phyloP scores from a whole-genome alignment of 2,329 filamentous ascomycete genomes.

The Aspergillus sergii region DNA sequence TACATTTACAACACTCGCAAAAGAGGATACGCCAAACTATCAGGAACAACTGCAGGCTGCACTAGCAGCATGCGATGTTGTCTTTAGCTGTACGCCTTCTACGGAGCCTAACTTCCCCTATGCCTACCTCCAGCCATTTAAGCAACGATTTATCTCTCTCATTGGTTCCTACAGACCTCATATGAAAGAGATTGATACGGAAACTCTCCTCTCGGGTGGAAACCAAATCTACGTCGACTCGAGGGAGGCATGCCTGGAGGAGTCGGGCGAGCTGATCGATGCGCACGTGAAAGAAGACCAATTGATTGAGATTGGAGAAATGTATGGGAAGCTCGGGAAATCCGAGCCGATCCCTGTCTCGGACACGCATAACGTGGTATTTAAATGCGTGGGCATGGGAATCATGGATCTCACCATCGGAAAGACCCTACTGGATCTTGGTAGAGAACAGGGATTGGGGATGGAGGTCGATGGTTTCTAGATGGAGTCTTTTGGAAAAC shows the following conservation, averaged over 20 bases:
- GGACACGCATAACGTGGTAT: slow-evolving; percentile 46
- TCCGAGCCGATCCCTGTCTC: slow-evolving; percentile 27
- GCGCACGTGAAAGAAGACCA: slow-evolving; percentile 41
- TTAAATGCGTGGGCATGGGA: slow-evolving; percentile 56
- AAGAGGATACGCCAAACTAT: slow-evolving; percentile 64
- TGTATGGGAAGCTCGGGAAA: slow-evolving; percentile 28
- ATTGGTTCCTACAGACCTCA: slow-evolving; percentile 59
- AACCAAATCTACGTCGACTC: slow-evolving; percentile 70
- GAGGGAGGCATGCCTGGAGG: slow-evolving; percentile 47
- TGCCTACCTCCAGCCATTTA: slow-evolving; percentile 39
- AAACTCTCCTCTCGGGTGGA: slow-evolving; percentile 56
- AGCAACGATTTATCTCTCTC: slow-evolving; percentile 51
- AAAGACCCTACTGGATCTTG: slow-evolving; percentile 43
- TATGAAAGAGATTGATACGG: slow-evolving; percentile 54
- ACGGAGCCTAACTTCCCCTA: slow-evolving; percentile 47
- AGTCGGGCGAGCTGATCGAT: slow-evolving; percentile 51
- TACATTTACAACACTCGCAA: slow-evolving; percentile 45
- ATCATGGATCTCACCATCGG: slow-evolving; percentile 54
- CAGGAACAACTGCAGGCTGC: slow-evolving; percentile 28
- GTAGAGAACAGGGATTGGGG: slow-evolving; percentile 34
- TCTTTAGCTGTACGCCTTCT: slow-evolving; percentile 55
- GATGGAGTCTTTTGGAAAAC: neutral
- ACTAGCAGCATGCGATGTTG: slow-evolving; percentile 42
- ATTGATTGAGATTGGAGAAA: slow-evolving; percentile 48
- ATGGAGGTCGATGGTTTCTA: slow-evolving; percentile 43